Evolutionary conservation across 2,329 filamentous ascomycete genomes (phyloP).

Genomic region (Xylaria sp.): DNA sequence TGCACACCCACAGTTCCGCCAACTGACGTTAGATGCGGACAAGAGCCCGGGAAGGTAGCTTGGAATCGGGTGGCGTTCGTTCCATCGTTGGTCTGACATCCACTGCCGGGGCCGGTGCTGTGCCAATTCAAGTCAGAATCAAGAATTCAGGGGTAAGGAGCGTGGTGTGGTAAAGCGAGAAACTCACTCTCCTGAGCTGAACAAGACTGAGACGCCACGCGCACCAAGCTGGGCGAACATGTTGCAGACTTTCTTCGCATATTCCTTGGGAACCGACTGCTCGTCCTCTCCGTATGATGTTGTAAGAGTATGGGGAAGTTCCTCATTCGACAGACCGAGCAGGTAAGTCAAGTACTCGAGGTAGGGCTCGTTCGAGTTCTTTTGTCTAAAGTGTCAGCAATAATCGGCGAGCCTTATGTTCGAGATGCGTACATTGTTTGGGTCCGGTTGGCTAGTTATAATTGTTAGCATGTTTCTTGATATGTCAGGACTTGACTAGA

Average conservation of each 20-base stretch:
- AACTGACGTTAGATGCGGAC: conserved; percentile 13
- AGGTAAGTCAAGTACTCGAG: conserved; percentile 29
- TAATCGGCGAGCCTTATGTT: background rate
- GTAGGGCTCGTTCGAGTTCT: conserved; percentile 36
- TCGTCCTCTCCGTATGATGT: conserved; percentile 28
- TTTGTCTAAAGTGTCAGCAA: conserved; percentile 11
- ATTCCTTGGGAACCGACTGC: conserved; percentile 25
- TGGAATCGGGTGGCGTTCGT: conserved; percentile 44
- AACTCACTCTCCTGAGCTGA: conserved; percentile 29
- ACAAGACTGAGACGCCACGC: conserved; percentile 27
- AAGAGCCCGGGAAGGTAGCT: conserved; percentile 39
- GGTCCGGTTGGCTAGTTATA: conserved; percentile 22
- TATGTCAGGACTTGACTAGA: background rate
- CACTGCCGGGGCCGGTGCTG: conserved; percentile 24
- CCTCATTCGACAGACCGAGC: conserved; percentile 20
- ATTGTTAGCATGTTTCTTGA: conserved; percentile 10
- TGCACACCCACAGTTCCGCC: conserved; percentile 8
- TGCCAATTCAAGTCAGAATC: background rate
- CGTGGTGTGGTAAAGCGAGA: background rate
- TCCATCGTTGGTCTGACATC: conserved; percentile 52
- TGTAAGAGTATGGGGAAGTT: conserved; percentile 27
- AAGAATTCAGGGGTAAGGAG: background rate
- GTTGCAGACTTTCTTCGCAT: conserved; percentile 27
- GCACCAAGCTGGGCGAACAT: conserved; percentile 28
- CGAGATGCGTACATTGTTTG: conserved; percentile 11